These are phyloP conservation scores for Dothideomycetes sp. DNA, from an alignment of 2,329 filamentous ascomycete genomes.

Conservation along the genomic window DNA sequence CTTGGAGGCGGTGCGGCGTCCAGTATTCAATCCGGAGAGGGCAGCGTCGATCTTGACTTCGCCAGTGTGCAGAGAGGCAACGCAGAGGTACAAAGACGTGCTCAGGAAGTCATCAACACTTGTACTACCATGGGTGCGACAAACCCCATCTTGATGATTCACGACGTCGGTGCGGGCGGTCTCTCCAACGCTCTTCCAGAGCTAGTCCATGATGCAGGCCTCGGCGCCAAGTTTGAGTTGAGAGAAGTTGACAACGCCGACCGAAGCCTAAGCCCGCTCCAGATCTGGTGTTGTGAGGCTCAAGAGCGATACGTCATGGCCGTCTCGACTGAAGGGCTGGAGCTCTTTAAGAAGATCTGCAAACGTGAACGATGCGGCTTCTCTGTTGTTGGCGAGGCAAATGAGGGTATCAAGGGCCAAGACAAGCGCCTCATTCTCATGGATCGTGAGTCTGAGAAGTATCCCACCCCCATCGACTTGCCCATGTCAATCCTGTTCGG, in stretches of 20 bases:
- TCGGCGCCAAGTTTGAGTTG: constrained; percentile 87
- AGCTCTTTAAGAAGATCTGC: constrained; percentile 56
- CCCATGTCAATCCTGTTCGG: constrained; percentile 85
- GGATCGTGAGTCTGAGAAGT: constrained; percentile 64
- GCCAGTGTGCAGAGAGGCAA: constrained; percentile 96
- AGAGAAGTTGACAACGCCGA: constrained; percentile 87
- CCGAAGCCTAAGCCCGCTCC: constrained; percentile 82
- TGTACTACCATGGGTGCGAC: constrained; percentile 74
- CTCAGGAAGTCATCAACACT: constrained; percentile 96
- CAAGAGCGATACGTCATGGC: constrained; percentile 94
- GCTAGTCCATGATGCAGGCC: constrained; percentile 81
- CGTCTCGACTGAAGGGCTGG: constrained; percentile 69
- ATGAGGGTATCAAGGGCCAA: constrained; percentile 48
- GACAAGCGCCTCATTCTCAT: constrained; percentile 66
- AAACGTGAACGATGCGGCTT: constrained; percentile 83
- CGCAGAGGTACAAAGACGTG: constrained; percentile 87
- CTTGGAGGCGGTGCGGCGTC: constrained; percentile 92
- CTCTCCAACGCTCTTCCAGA: constrained; percentile 77
- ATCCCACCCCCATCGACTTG: constrained; percentile 73
- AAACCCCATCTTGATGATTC: constrained; percentile 92
- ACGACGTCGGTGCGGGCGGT: constrained; percentile 92
- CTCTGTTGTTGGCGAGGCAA: constrained; percentile 77
- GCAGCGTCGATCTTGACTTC: constrained; percentile 87
- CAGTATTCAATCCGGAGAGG: constrained; percentile 77
- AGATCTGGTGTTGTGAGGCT: constrained; percentile 97